A percentile compares a stretch with the other conserved stretches of the same genome.
Evolutionary conservation across 148 eudicot species (phyloP).

Genomic region (Gaultheria prostrata): DNA sequence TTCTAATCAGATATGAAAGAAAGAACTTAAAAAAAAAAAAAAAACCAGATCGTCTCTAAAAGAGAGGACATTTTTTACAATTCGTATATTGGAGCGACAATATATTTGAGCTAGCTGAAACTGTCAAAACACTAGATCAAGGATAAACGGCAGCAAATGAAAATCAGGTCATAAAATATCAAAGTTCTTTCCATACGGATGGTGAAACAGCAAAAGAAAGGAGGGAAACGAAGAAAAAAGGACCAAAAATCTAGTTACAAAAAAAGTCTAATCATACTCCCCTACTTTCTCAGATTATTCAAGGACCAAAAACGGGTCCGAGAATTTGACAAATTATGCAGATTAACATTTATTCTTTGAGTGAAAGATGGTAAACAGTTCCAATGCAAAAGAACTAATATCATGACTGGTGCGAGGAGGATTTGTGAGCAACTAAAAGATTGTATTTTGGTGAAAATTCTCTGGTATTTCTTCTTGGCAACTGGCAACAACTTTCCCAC

Average conservation of each 20-base stretch:
- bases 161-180: constrained; percentile 3
- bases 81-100: neutral
- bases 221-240: neutral
- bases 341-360: neutral
- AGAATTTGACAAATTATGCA: neutral
- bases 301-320: neutral
- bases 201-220: neutral
- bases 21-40: neutral
- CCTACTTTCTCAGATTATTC: neutral
- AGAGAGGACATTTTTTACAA: neutral
- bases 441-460: neutral
- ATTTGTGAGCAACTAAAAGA: neutral
- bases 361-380: neutral
- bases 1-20: neutral
- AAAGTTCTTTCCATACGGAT: neutral
- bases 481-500: neutral
- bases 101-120: neutral
- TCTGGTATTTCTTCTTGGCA: neutral
- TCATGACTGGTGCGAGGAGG: neutral
- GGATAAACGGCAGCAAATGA: neutral
- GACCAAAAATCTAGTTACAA: neutral
- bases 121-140: neutral
- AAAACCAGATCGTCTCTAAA: neutral
- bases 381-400: neutral
- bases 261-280: neutral